Conservation (phyloP, 2,329 filamentous ascomycete genomes). For the Pseudomassariella vexata region DNA sequence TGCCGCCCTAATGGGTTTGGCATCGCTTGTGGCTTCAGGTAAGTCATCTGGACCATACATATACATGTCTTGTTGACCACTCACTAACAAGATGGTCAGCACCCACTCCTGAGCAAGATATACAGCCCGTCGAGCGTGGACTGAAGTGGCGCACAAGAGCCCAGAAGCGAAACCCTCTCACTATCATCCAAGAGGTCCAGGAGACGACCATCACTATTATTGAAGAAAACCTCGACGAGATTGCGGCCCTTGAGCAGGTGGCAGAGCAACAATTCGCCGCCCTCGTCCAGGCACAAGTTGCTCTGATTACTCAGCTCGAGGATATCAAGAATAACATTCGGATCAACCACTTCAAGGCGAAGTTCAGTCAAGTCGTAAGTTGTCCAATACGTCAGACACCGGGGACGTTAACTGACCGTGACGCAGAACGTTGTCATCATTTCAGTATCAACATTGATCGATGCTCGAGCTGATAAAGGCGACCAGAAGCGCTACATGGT, state of each 20-base stretch:
- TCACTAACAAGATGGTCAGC: slow-evolving; percentile 14
- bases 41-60: slow-evolving; percentile 4
- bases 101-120: slow-evolving; percentile 15
- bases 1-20: slow-evolving; percentile 14
- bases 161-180: slow-evolving; percentile 19
- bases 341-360: slow-evolving; percentile 31
- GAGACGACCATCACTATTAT: slow-evolving; percentile 28
- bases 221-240: slow-evolving; percentile 27
- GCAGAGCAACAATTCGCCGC: slow-evolving; percentile 31
- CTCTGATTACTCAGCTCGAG: slow-evolving; percentile 29
- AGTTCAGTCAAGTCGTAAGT: slow-evolving; percentile 29
- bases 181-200: slow-evolving; percentile 25
- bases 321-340: slow-evolving; percentile 36
- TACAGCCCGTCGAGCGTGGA: slow-evolving; percentile 10
- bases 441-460: slow-evolving; percentile 28
- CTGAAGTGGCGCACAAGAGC: slow-evolving; percentile 18
- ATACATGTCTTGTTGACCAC: too few relatives aligned
- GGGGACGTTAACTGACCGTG: slow-evolving; percentile 1
- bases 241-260: slow-evolving; percentile 25
- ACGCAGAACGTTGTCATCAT: slow-evolving; percentile 31
- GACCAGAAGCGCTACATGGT: slow-evolving; percentile 30
- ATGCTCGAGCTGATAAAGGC: slow-evolving; percentile 21
- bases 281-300: slow-evolving; percentile 29
- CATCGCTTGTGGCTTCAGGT: slow-evolving; percentile 17
- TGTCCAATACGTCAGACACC: slow-evolving; percentile 1